Evolutionary conservation across 2,329 filamentous ascomycete genomes (phyloP), one percentile per base, ranked within the genome.

Genomic region (Diplodia seriata): DNA sequence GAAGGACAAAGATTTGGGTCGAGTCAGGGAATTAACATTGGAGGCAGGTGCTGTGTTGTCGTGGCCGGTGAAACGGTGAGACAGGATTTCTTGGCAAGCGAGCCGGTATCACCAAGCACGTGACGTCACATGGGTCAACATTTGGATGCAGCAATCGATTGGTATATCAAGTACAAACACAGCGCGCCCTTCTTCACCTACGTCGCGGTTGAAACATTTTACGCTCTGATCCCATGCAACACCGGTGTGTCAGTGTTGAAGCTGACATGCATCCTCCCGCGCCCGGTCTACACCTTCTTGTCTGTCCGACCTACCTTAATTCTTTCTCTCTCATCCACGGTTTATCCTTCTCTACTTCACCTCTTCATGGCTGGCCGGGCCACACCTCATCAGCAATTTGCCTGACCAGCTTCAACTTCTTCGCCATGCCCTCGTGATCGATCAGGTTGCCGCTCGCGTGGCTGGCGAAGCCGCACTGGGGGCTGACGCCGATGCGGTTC

Each of bases 331-430:
- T n/a, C 23, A 62, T 29, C 57, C 26, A 7, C 18, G 7, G 3
- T 29, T 50, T 43, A n/a, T 1, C 8, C 31, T 11, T 14, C 12
- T 14, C n/a, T n/a, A 23, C 43, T 20, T 47, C 62, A 26, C 11
- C 33, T 8, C 33, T 31, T 43, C 31, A 86, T 71, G 80, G 76
- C 80, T 86, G 78, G 40, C 82, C 81, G 4, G 83, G 82, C 90
- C 90, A 93, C 69, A 93, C 85, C 76, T 90, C 88, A 73, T 92
- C 85, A 1, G 90, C 90, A 73, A 93, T 87, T 73, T 87, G 81
- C 68, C 90, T 85, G n/a, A 92, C 89, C 67, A 93, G 78, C 71
- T 83, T 81, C 73, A 93, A 79, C 81, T 93, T 93, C 76, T 84
- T 86, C 79, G 86, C 86, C 87, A 92, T 89, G 66, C 90, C 89